Base-by-base conservation (phyloP, 1,284 basidiomycete species). In the Cutaneotrichosporon sp. region DNA sequence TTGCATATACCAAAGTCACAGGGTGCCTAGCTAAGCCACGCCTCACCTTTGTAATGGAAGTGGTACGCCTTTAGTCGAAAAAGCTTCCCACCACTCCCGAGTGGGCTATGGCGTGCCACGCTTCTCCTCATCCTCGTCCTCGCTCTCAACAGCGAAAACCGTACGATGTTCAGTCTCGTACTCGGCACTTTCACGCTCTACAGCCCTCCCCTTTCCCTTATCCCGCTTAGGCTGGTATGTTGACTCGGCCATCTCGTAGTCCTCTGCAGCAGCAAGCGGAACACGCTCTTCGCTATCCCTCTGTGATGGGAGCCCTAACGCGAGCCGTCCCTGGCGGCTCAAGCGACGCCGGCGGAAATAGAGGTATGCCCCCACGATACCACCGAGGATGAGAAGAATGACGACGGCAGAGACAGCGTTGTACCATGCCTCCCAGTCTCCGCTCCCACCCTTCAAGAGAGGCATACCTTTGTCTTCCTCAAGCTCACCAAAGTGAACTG, bases 391-490 rank as follows among this genome's bases (percentile, higher is more conserved):
- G 4, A 89, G 67, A 33, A 97, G 79, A 27, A 96, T 83, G 22
- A 94, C 77, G 2, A 88, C 84, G 1, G 87, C 87, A 0, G 89
- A 91, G 10, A 89, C 88, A 19, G 90, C 87, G 61, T 96, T 94
- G 73, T 93, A 96, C 71, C 91, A 91, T 16, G 87, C 89, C 77
- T 91, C 86, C 88, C 88, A 90, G 79, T 85, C 86, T 12, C 86
- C 59, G 10, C 53, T 83, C 64, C 85, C 85, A 60, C 86, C 83
- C 64, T 86, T 83, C 66, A 87, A 80, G 0, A 84, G 80, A 5
- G 83, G 82, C 29, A 66, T 49, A 26, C 63, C 70, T 48, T 65
- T 63, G 19, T 63, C 66, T 4, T 61, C 61, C 49, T 46, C 43
- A 7, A 53, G 29, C 3, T 49, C 61, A 46, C 59, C 71, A 46